Percentiles rank a stretch among this genome's conserved stretches.
phyloP scores from a whole-genome alignment of 495 filamentous ascomycete genomes.

The Polyplosphaeria fusca region DNA sequence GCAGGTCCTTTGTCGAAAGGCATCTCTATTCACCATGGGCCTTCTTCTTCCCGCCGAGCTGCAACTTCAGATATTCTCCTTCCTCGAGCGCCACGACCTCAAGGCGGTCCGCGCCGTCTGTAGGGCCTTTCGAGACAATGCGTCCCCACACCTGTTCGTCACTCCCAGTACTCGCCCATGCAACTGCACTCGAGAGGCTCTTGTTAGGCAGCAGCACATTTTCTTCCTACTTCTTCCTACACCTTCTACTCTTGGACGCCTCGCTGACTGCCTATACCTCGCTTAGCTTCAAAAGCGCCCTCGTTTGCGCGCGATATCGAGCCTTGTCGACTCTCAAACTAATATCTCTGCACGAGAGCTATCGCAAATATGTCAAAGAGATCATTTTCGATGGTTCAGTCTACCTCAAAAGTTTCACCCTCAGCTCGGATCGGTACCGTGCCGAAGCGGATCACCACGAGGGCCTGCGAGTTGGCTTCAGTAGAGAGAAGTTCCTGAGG shows the following conservation, averaged over 20 bases:
- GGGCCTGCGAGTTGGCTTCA: neutral
- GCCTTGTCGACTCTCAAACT: conserved; percentile 19
- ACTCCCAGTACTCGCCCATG: no score
- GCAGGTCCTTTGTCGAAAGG: no score
- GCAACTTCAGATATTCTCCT: conserved; percentile 20
- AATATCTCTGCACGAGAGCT: conserved; percentile 16
- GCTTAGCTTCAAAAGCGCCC: no score
- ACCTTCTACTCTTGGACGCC: no score
- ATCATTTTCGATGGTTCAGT: conserved; percentile 27
- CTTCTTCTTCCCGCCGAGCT: conserved; percentile 23
- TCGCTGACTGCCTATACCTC: no score
- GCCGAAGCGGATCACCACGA: neutral
- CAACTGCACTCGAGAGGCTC: no score
- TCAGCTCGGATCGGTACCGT: neutral
- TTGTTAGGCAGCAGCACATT: no score
- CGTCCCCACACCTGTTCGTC: conserved; percentile 15
- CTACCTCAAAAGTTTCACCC: conserved; percentile 11
- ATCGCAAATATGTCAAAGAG: conserved; percentile 24
- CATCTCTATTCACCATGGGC: conserved; percentile 1
- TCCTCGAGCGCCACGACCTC: conserved; percentile 12
- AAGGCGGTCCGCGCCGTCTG: conserved; percentile 16
- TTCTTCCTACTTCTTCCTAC: no score
- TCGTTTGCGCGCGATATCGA: conserved; percentile 17
- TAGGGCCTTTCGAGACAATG: conserved; percentile 10
- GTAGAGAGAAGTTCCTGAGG: neutral